Evolutionary conservation across 169 alveolate genomes (phyloP).

Genomic region (Perkinsus olseni): DNA sequence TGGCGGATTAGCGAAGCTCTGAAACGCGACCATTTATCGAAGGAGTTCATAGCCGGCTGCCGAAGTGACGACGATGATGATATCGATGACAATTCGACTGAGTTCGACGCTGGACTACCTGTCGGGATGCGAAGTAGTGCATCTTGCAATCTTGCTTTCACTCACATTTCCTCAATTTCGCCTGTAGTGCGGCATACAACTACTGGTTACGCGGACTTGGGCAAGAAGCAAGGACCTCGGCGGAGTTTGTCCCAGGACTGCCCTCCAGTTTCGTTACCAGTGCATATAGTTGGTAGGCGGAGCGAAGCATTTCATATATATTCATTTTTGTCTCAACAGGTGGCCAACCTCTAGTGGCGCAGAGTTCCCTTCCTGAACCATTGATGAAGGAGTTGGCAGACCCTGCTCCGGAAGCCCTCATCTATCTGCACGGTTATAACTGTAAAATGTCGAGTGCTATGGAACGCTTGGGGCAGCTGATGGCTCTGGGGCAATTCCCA

Average conservation of each 20-base stretch:
- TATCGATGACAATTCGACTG: not conserved
- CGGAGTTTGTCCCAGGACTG: not conserved
- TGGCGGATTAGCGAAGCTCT: not conserved
- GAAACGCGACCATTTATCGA: not conserved
- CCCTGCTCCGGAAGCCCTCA: not conserved
- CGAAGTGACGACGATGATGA: not conserved
- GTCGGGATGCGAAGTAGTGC: too few species aligned
- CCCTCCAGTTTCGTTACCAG: not conserved
- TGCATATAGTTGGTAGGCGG: not conserved
- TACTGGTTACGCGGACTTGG: not conserved
- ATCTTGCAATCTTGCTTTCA: too few species aligned
- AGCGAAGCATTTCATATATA: too few species aligned
- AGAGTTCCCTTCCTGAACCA: not conserved
- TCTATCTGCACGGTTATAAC: not conserved
- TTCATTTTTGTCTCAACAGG: not conserved
- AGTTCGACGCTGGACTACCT: too few species aligned
- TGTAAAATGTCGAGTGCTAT: not conserved
- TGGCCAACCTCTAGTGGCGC: not conserved
- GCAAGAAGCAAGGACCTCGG: not conserved
- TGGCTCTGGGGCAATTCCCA: not conserved
- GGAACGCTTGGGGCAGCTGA: not conserved
- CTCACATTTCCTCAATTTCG: too few species aligned
- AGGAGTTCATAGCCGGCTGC: not conserved
- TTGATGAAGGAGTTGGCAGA: not conserved
- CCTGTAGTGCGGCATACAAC: not conserved